Evolutionary conservation across 108 stramenopile genomes (phyloP).

Genomic region (Pinguiococcus pyrenoidosus): DNA sequence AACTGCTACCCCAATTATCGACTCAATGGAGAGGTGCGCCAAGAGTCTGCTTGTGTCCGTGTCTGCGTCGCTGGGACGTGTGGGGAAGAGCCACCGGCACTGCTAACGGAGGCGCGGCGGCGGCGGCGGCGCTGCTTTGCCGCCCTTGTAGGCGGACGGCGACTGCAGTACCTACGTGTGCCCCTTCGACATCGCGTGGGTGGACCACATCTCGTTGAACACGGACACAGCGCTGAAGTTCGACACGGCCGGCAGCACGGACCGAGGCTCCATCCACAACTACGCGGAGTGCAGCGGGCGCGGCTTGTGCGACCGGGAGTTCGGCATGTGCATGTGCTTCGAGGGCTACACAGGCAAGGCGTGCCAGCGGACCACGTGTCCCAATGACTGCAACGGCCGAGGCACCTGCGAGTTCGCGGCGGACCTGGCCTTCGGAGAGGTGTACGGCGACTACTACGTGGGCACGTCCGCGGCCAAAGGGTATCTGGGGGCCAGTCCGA

Average conservation of each 20-base stretch:
- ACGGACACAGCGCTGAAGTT: too few species aligned
- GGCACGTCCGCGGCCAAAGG: background rate
- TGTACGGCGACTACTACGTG: background rate
- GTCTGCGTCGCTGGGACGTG: too few species aligned
- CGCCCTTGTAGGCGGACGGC: constrained; percentile 11
- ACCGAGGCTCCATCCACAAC: too few species aligned
- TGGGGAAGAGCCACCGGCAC: too few species aligned
- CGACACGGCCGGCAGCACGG: too few species aligned
- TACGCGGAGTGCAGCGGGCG: constrained; percentile 50
- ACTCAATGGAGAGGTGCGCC: too few species aligned
- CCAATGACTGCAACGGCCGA: constrained; percentile 53
- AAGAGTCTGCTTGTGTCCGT: too few species aligned
- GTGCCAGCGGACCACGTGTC: constrained; percentile 51
- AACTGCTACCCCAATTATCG: too few species aligned
- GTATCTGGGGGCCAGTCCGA: too few species aligned
- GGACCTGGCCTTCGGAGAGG: background rate
- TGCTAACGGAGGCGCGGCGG: too few species aligned
- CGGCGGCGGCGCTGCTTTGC: too few species aligned
- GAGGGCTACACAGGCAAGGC: constrained; percentile 60
- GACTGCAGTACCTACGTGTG: constrained; percentile 9
- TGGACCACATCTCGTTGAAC: too few species aligned
- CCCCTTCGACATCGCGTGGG: constrained; percentile 30
- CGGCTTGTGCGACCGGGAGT: constrained; percentile 51
- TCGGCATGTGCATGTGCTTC: constrained; percentile 54
- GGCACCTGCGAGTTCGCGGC: constrained; percentile 35